Evolutionary conservation across 805 yeast species (phyloP).

Genomic region (Blastobotrys chiropterorum): DNA sequence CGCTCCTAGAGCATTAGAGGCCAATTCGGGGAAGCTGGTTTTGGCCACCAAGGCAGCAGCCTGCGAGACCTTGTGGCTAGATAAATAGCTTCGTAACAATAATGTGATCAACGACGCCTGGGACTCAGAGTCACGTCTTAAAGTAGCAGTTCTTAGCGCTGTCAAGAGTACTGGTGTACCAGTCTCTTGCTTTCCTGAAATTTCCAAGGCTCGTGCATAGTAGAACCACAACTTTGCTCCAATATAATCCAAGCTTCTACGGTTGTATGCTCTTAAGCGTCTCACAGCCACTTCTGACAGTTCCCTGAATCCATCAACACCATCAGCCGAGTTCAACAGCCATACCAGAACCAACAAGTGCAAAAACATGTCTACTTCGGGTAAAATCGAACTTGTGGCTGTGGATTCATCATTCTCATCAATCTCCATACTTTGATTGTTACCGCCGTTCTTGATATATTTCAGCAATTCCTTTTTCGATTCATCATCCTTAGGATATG

Average conservation of each 20-base stretch:
- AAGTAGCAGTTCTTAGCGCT: slow-evolving; percentile 78
- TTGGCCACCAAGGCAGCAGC: slow-evolving; percentile 88
- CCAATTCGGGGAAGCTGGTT: slow-evolving; percentile 78
- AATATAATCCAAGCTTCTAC: slow-evolving; percentile 77
- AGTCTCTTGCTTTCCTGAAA: slow-evolving; percentile 38
- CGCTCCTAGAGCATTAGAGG: slow-evolving; percentile 82
- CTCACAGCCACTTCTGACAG: slow-evolving; percentile 31
- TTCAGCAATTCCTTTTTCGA: slow-evolving; percentile 34
- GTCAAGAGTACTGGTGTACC: slow-evolving; percentile 64
- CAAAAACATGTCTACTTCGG: slow-evolving; percentile 75
- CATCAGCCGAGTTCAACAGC: slow-evolving; percentile 55
- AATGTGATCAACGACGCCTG: slow-evolving; percentile 83
- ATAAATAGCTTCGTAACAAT: slow-evolving; percentile 71
- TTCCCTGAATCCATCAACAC: slow-evolving; percentile 40
- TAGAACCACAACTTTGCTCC: slow-evolving; percentile 93
- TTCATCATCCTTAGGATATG: slow-evolving; percentile 48
- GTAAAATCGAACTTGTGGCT: slow-evolving; percentile 37
- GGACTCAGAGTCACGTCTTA: slow-evolving; percentile 89
- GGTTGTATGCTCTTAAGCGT: slow-evolving; percentile 54
- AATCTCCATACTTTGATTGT: slow-evolving; percentile 17
- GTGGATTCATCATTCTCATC: slow-evolving; percentile 10
- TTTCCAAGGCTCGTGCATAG: slow-evolving; percentile 70
- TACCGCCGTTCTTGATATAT: slow-evolving; percentile 26
- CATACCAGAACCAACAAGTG: slow-evolving; percentile 75
- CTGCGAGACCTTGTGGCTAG: slow-evolving; percentile 73